A percentile compares a stretch with the other conserved stretches of the same genome.
Conservation (phyloP, 2,329 filamentous ascomycete species). For the Talaromyces sp. region DNA sequence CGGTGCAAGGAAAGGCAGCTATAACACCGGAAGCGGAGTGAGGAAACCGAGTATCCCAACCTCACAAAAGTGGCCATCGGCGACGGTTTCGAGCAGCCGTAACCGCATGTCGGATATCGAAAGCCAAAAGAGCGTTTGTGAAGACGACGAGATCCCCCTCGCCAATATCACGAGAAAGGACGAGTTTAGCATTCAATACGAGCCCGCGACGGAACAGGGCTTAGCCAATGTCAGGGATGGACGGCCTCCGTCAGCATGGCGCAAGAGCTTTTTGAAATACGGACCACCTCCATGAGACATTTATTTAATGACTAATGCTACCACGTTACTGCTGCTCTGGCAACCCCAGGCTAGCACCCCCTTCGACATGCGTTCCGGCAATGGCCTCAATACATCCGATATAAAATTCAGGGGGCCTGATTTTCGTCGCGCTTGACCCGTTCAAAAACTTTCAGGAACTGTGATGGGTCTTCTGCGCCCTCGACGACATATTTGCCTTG, state of each 20-base stretch:
- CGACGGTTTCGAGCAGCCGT: background rate
- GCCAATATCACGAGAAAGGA: constrained; percentile 6
- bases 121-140: constrained; percentile 6
- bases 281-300: background rate
- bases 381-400: background rate
- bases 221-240: background rate
- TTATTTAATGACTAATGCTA: background rate
- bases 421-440: constrained; percentile 51
- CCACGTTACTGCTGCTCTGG: background rate
- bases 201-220: constrained; percentile 1
- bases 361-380: background rate
- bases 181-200: constrained; percentile 8
- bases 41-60: background rate
- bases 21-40: background rate
- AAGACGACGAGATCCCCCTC: constrained; percentile 6
- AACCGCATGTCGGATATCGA: constrained; percentile 5
- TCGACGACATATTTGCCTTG: constrained; percentile 62
- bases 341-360: background rate
- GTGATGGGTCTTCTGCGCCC: constrained; percentile 65
- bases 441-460: constrained; percentile 36
- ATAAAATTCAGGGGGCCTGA: background rate
- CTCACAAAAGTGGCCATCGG: background rate
- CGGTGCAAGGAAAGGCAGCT: background rate
- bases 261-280: constrained; percentile 6
- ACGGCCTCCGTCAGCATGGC: constrained; percentile 5